These are phyloP conservation scores for Mucor saturninus DNA, from an alignment of 371 early-diverging fungal species.

Conservation along the genomic window DNA sequence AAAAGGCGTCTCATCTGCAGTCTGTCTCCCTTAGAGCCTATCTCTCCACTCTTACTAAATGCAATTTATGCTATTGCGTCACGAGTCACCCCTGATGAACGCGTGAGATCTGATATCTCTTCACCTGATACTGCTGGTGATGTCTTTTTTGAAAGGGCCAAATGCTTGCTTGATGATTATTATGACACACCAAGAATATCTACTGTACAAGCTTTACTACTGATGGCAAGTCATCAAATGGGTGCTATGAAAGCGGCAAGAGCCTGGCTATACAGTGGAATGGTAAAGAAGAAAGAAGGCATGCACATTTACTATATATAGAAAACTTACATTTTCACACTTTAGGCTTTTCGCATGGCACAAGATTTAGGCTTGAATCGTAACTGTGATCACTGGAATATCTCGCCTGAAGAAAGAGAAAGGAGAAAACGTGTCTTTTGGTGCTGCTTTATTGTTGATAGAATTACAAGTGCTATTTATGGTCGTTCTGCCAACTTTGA, in stretches of 20 bases:
- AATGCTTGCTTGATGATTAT: conserved; percentile 53
- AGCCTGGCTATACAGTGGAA: conserved; percentile 56
- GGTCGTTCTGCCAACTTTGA: conserved; percentile 50
- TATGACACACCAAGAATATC: conserved; percentile 62
- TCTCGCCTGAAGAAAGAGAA: conserved; percentile 48
- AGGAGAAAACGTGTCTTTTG: conserved; percentile 54
- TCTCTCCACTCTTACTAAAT: conserved; percentile 55
- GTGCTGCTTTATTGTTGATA: conserved; percentile 56
- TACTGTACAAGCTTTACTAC: conserved; percentile 62
- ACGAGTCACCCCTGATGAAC: conserved; percentile 42
- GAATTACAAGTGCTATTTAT: conserved; percentile 44
- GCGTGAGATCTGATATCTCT: conserved; percentile 40
- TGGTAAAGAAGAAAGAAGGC: conserved; percentile 13
- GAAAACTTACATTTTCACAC: background rate
- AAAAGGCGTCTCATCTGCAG: conserved; percentile 29
- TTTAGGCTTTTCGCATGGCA: conserved; percentile 52
- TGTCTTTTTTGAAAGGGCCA: conserved; percentile 53
- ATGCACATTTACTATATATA: background rate
- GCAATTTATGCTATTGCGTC: conserved; percentile 58
- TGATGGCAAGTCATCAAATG: conserved; percentile 59
- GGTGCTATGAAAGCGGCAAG: conserved; percentile 54
- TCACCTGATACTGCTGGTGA: conserved; percentile 51
- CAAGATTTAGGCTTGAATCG: conserved; percentile 53
- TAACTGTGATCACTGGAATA: conserved; percentile 51
- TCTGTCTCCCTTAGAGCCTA: conserved; percentile 23